Base-by-base conservation (phyloP, 2,329 filamentous ascomycete species). In the Amauroascus verrucosus region DNA sequence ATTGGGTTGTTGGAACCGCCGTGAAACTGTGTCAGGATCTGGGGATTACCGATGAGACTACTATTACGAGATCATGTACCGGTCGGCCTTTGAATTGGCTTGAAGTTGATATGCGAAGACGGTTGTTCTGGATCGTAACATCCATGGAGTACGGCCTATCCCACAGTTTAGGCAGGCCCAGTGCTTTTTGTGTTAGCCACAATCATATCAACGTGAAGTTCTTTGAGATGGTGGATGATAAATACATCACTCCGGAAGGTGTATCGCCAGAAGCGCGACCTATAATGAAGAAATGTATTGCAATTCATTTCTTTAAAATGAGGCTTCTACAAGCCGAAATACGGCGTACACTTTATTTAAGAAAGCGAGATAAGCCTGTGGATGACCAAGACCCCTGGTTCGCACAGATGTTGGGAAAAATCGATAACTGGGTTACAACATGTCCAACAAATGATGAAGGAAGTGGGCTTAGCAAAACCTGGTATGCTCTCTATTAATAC, bases 241-340 rank as follows among this genome's bases (percentile, higher is more conserved):
- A 83, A 48, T 84, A 85, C 67, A 96, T 98, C 60, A 90, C 84
- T 1, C 75, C 80, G 1, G 76, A 84, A 32, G 90, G 88, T 2
- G 85, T 96, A 54, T 72, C 82, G 20, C 78, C 83, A 0, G 77
- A 74, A 9, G 86, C 84, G 0, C 84, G 84, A 4, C 77, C 80
- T 1, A 88, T 86, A 35, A 77, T 90, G 60, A 88, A 86, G 64
- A 98, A 98, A 67, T 81, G 87, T 62, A 83, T 95, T 24, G 84
- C 88, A 1, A 89, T 96, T 57, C 91, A 98, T 66, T 93, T 95
- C 62, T 89, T 89, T 73, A 91, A 87, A 65, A 94, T 96, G 88
- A 79, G 88, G 53, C 70, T 94, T 54, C 74, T 90, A 11, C 90
- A 96, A 66, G 81, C 90, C 13, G 91, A 97, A 68, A 93, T 96